Conservation (phyloP, 75 land plant genomes). For the Selaginella moellendorffii region DNA sequence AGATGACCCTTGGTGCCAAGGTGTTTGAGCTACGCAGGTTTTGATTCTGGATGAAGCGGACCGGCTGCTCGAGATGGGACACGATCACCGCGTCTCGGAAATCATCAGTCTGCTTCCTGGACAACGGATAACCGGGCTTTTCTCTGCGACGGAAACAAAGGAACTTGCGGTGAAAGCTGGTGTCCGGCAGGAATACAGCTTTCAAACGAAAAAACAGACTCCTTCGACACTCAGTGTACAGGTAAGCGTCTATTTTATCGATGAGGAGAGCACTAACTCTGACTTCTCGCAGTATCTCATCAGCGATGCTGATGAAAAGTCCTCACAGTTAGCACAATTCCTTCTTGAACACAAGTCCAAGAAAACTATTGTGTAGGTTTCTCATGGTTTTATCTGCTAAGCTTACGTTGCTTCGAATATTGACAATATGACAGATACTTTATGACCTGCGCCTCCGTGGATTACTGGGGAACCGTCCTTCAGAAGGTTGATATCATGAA, state of each 20-base stretch:
- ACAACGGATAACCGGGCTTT: slow-evolving; percentile 83
- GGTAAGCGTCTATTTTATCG: slow-evolving; percentile 22
- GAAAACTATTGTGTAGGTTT: slow-evolving; percentile 59
- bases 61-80: slow-evolving; percentile 93
- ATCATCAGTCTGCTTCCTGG: slow-evolving; percentile 74
- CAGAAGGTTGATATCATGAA: slow-evolving; percentile 43
- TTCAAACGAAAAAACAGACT: slow-evolving; percentile 18
- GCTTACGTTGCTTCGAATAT: no score
- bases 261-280: not conserved
- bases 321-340: slow-evolving; percentile 66
- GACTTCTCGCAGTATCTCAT: slow-evolving; percentile 49
- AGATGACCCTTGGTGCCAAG: slow-evolving; percentile 1
- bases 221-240: slow-evolving; percentile 67
- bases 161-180: slow-evolving; percentile 81
- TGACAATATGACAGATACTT: slow-evolving; percentile 51
- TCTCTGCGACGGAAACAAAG: slow-evolving; percentile 90
- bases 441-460: slow-evolving; percentile 99
- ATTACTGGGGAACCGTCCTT: slow-evolving; percentile 80
- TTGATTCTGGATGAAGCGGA: slow-evolving; percentile 95
- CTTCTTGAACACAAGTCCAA: slow-evolving; percentile 36
- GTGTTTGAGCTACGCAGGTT: no score
- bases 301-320: slow-evolving; percentile 70
- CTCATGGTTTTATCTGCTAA: no score
- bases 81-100: slow-evolving; percentile 66
- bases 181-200: slow-evolving; percentile 45